Base-by-base conservation (phyloP, 176 grass and related monocot species). In the Zizania latifolia region DNA sequence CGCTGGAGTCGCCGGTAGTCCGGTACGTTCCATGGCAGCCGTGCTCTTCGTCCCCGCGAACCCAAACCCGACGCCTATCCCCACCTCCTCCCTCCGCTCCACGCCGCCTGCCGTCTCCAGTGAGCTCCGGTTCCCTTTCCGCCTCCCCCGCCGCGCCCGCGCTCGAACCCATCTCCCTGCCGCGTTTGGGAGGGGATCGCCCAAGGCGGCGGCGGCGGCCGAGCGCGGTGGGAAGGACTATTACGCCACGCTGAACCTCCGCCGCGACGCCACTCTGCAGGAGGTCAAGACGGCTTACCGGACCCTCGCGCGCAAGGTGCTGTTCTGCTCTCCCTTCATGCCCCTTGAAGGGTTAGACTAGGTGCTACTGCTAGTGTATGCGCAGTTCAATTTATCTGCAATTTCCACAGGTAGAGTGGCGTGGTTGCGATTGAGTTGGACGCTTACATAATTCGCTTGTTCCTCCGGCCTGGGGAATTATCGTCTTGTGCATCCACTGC, bases 241-340 rank as follows among this genome's bases (percentile, higher is more conserved):
- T 78, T 93, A 97, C 71, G 78, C 74, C 54, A 93, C 80, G 34
- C 88, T 97, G 68, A 97, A 97, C 73, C 53, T 97, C 44, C 81
- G 78, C 46, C 86, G 86, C 24, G 77, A 81, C 30, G 86, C 94
- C 56, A 97, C 86, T 8, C 55, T 92, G 34, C 86, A 91, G 86
- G 94, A 93, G 81, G 76, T 97, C 74, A 97, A 97, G 83, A 80
- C 59, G 30, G 85, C 94, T 12, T 97, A 97, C 71, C 87, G 91
- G 64, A 84, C 58, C 61, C 86, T 97, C 17, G 94, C 91, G 11
- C 91, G 91, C 53, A 93, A 93, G 94, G 94, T 92, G 6, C 53
- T 35, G 13, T 28, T 32, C 45, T 16, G 40, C 28, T 6, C 64
- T 32, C 17, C 55, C 34, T 1, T 62, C 22, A 46, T 17, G 43